Evolutionary conservation across 768 basidiomycete genomes (phyloP).

Genomic region (Suillus luteus): DNA sequence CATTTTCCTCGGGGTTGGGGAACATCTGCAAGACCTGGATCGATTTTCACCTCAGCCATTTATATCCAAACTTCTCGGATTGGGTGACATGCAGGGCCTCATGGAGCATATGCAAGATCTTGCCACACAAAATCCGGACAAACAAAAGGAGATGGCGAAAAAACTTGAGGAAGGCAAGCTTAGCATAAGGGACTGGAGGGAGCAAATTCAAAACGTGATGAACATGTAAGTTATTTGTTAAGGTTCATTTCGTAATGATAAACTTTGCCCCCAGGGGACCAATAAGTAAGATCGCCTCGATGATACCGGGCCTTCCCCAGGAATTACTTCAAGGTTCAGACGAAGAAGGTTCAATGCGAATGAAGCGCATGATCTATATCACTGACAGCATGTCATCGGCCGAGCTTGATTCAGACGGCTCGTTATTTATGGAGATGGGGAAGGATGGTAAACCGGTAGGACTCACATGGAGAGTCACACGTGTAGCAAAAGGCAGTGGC

Average conservation of each 20-base stretch:
- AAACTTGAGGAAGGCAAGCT: conserved; percentile 97
- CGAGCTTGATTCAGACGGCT: conserved; percentile 95
- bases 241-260: conserved; percentile 11
- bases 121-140: conserved; percentile 90
- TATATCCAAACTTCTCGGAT: conserved; percentile 92
- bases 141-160: conserved; percentile 97
- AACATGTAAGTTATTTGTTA: conserved; percentile 70
- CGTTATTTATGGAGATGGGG: conserved; percentile 81
- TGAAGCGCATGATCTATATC: conserved; percentile 99
- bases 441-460: conserved; percentile 83
- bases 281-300: conserved; percentile 95
- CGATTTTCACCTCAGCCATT: conserved; percentile 95
- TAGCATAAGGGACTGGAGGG: conserved; percentile 95
- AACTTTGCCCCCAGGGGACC: conserved; percentile 74
- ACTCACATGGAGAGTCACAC: conserved; percentile 87
- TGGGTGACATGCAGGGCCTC: conserved; percentile 95
- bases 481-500: conserved; percentile 92
- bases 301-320: conserved; percentile 97
- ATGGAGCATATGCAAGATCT: conserved; percentile 99
- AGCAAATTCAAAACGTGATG: conserved; percentile 97
- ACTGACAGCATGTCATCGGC: conserved; percentile 95
- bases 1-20: conserved; percentile 97
- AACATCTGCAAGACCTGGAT: conserved; percentile 97
- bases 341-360: conserved; percentile 85
- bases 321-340: conserved; percentile 90